Percentiles rank a stretch among this genome's conserved stretches.
phyloP scores from a whole-genome alignment of 306 rosid genomes.

The Urtica urens region DNA sequence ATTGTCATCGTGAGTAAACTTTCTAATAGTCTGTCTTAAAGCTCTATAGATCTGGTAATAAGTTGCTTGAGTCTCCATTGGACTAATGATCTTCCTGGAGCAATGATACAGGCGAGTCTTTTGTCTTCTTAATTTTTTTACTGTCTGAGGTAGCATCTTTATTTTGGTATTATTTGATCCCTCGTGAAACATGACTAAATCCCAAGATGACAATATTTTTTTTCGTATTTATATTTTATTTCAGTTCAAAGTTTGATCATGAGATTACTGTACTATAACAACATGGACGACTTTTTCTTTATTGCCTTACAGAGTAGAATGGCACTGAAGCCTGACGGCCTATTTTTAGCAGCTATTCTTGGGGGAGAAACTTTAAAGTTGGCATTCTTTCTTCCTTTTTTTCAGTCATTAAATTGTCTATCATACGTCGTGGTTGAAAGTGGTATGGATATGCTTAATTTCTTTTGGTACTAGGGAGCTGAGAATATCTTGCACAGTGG shows the following conservation, averaged over 20 bases:
- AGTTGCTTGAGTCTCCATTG: slow-evolving; percentile 96
- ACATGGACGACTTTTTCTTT: slow-evolving; percentile 1
- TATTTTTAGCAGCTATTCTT: slow-evolving; percentile 78
- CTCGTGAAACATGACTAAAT: too few relatives aligned
- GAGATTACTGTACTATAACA: neutral
- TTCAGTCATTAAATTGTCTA: neutral
- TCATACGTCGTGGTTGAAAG: slow-evolving; percentile 1
- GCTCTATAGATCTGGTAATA: slow-evolving; percentile 78
- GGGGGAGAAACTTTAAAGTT: slow-evolving; percentile 95
- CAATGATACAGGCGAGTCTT: slow-evolving; percentile 74
- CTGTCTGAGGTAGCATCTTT: neutral
- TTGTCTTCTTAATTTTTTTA: neutral
- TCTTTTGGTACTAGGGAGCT: slow-evolving; percentile 55
- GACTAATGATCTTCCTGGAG: slow-evolving; percentile 98
- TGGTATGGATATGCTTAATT: slow-evolving; percentile 15
- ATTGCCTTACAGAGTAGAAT: slow-evolving; percentile 63
- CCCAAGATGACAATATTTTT: too few relatives aligned
- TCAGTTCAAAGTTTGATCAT: too few relatives aligned
- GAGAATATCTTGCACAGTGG: slow-evolving; percentile 92
- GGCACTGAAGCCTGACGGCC: slow-evolving; percentile 95
- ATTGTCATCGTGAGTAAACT: neutral
- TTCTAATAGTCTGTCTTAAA: slow-evolving; percentile 27
- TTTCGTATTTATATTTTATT: too few relatives aligned
- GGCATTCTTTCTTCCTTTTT: slow-evolving; percentile 9
- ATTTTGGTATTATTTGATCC: neutral